Conservation (phyloP, 2,329 filamentous ascomycete genomes). For the Sporothrix brasiliensis region DNA sequence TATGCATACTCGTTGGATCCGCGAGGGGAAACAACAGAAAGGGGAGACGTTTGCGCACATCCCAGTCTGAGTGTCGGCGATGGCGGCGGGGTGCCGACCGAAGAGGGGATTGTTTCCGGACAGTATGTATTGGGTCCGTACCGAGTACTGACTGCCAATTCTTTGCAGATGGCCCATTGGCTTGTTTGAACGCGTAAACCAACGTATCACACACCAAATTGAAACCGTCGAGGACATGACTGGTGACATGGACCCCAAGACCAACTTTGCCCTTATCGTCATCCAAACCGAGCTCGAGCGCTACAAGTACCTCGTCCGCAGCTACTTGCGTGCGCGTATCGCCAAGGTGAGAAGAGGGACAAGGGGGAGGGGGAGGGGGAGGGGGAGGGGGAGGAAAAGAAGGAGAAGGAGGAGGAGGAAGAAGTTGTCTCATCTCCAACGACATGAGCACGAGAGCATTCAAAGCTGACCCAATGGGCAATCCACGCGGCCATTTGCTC, state of each 20-base stretch:
- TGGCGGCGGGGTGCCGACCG: conserved; percentile 7
- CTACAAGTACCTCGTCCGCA: conserved; percentile 87
- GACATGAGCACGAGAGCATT: too few relatives aligned
- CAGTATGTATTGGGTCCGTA: background rate
- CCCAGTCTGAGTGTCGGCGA: background rate
- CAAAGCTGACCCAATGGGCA: too few relatives aligned
- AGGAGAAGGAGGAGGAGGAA: background rate
- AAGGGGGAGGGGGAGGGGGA: background rate
- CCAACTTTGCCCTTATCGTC: conserved; percentile 91
- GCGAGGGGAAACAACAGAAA: background rate
- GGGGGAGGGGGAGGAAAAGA: background rate
- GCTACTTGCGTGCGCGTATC: conserved; percentile 80
- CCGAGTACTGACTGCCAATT: conserved; percentile 12
- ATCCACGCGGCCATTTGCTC: conserved; percentile 12
- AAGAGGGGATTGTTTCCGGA: background rate
- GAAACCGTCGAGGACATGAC: conserved; percentile 61
- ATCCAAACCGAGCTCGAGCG: conserved; percentile 95
- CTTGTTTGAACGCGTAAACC: conserved; percentile 80
- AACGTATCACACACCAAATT: conserved; percentile 52
- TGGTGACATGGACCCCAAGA: conserved; percentile 82
- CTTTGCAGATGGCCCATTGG: conserved; percentile 64
- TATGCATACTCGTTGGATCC: too few relatives aligned
- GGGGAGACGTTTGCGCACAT: background rate
- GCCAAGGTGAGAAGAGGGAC: conserved; percentile 64
- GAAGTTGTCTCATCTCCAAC: too few relatives aligned